A percentile compares a stretch with the other conserved stretches of the same genome.
Conservation (phyloP, 352 stramenopile genomes). For the Phytophthora fragariae region DNA sequence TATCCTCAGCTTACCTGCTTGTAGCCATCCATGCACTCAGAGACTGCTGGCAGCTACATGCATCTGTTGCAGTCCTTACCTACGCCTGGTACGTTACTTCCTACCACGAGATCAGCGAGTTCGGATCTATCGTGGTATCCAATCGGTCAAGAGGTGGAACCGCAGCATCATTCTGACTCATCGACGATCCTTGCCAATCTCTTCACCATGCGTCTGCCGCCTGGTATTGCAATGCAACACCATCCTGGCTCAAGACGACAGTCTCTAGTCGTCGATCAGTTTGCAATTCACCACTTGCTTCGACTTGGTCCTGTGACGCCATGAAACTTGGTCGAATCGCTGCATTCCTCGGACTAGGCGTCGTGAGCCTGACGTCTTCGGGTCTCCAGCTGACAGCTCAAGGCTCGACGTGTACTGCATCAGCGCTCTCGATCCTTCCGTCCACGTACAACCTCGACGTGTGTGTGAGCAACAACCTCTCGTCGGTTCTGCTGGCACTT, state of each 20-base stretch:
- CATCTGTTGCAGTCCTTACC: no score
- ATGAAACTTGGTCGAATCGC: conserved; percentile 37
- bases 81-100: conserved; percentile 21
- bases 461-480: conserved; percentile 57
- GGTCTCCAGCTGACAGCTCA: conserved; percentile 9
- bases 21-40: background rate
- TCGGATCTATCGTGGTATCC: conserved; percentile 20
- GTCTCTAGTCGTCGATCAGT: conserved; percentile 10
- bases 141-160: conserved; percentile 22
- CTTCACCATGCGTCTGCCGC: conserved; percentile 30
- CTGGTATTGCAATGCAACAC: conserved; percentile 6
- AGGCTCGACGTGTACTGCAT: conserved; percentile 33
- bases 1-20: background rate
- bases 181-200: conserved; percentile 30
- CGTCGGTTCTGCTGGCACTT: conserved; percentile 36
- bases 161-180: conserved; percentile 20
- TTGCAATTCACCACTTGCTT: conserved; percentile 27
- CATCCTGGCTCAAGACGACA: conserved; percentile 21
- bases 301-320: background rate
- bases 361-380: conserved; percentile 17
- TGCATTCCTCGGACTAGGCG: conserved; percentile 17
- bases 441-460: conserved; percentile 46
- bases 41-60: no score
- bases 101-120: conserved; percentile 13
- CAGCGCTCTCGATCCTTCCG: conserved; percentile 40